These are phyloP conservation scores for Arthroderma sp. DNA, from an alignment of 2,329 filamentous ascomycete species.

Conservation along the genomic window DNA sequence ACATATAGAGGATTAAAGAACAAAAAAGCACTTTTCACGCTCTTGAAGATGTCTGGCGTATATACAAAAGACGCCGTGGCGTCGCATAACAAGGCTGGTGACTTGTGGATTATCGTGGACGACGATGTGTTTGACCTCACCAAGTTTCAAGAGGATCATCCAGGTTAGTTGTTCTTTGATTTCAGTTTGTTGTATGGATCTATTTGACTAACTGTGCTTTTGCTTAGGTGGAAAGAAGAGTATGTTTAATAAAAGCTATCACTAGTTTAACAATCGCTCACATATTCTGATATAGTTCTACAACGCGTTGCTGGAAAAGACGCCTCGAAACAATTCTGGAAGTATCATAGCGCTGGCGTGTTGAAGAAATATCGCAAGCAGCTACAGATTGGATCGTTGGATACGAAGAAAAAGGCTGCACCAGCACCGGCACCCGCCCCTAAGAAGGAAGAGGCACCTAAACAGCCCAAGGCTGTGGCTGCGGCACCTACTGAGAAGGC, in stretches of 20 bases:
- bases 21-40: no score
- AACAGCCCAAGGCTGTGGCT: conserved; percentile 47
- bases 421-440: conserved; percentile 25
- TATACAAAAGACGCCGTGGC: conserved; percentile 78
- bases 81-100: conserved; percentile 47
- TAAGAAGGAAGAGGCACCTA: conserved; percentile 33
- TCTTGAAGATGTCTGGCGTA: conserved; percentile 62
- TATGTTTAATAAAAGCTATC: conserved; percentile 1
- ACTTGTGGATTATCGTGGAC: conserved; percentile 14
- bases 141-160: conserved; percentile 13
- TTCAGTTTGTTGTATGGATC: not conserved
- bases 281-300: conserved; percentile 36
- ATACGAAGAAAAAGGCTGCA: conserved; percentile 58
- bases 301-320: conserved; percentile 53
- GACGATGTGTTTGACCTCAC: conserved; percentile 12
- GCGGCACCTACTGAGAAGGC: conserved; percentile 32
- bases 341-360: conserved; percentile 48
- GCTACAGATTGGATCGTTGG: conserved; percentile 58
- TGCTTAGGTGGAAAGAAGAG: conserved; percentile 10
- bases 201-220: not conserved
- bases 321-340: conserved; percentile 56
- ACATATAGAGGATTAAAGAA: not conserved
- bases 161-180: conserved; percentile 8
- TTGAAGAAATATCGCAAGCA: conserved; percentile 50
- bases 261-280: not conserved